Evolutionary conservation across 768 basidiomycete species (phyloP).

Genomic region (Jaapia argillacea): DNA sequence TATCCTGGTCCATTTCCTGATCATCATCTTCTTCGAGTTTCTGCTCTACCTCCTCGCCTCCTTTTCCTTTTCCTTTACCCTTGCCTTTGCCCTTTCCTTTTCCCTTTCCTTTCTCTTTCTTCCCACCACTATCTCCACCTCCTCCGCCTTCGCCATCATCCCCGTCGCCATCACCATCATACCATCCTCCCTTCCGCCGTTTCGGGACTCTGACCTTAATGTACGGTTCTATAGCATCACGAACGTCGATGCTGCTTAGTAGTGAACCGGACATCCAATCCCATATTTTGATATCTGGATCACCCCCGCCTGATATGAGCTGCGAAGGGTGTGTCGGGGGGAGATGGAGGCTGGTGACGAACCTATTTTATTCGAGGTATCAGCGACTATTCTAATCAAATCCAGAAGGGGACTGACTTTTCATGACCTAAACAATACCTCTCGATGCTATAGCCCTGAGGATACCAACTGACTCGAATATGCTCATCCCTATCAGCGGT

Average conservation of each 20-base stretch:
- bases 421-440: constrained; percentile 79
- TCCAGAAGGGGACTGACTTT: constrained; percentile 39
- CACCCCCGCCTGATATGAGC: constrained; percentile 87
- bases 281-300: constrained; percentile 68
- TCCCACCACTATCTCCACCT: constrained; percentile 9
- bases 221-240: constrained; percentile 24
- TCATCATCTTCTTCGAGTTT: constrained; percentile 21
- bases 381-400: constrained; percentile 1
- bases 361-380: constrained; percentile 33
- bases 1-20: constrained; percentile 9
- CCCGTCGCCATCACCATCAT: constrained; percentile 12
- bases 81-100: constrained; percentile 19
- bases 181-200: constrained; percentile 15
- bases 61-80: constrained; percentile 11
- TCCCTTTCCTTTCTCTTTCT: constrained; percentile 6
- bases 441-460: constrained; percentile 79
- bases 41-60: constrained; percentile 21
- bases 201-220: constrained; percentile 26
- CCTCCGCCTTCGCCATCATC: constrained; percentile 10
- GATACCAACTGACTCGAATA: constrained; percentile 85
- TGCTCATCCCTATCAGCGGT: constrained; percentile 96
- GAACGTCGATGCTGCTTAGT: constrained; percentile 41
- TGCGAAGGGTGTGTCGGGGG: constrained; percentile 31
- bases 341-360: constrained; percentile 76
- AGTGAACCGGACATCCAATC: constrained; percentile 61